Conservation (phyloP, 495 filamentous ascomycete genomes). For the Penicillium salamii region DNA sequence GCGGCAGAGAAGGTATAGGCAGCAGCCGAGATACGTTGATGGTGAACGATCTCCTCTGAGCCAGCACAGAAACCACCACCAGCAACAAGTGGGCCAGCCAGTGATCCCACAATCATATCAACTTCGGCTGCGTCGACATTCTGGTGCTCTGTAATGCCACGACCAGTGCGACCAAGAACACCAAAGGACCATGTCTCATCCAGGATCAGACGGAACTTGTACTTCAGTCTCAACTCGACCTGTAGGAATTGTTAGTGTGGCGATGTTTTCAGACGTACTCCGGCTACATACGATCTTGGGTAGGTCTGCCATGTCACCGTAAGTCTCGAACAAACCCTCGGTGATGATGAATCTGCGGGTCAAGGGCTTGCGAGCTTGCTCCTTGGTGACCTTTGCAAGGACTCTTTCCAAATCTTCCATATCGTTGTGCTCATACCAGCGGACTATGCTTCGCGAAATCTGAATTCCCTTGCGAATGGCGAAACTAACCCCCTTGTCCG, state of each 20-base stretch:
- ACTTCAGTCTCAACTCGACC: constrained; percentile 87
- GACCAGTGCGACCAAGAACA: constrained; percentile 83
- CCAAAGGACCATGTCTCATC: constrained; percentile 98
- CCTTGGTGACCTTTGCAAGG: constrained; percentile 78
- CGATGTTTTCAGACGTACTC: neutral
- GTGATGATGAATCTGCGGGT: constrained; percentile 95
- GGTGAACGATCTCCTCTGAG: constrained; percentile 83
- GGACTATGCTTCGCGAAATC: constrained; percentile 82
- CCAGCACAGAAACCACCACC: constrained; percentile 96
- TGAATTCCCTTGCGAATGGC: constrained; percentile 92
- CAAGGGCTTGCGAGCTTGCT: constrained; percentile 82
- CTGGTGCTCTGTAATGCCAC: constrained; percentile 90
- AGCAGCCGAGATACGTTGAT: constrained; percentile 86
- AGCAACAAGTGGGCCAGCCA: constrained; percentile 84
- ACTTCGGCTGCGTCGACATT: constrained; percentile 88
- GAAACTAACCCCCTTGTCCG: constrained; percentile 92
- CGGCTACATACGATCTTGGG: constrained; percentile 69
- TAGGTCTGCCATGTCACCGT: constrained; percentile 81
- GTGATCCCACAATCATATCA: constrained; percentile 93
- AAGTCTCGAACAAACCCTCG: constrained; percentile 88
- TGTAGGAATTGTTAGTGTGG: constrained; percentile 24
- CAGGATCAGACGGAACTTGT: constrained; percentile 96
- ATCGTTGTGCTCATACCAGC: constrained; percentile 96
- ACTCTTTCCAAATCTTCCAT: constrained; percentile 89
- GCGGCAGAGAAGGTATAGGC: constrained; percentile 95